Evolutionary conservation across 179 eudicot species (phyloP).

Genomic region (Amaranthus tricolor): DNA sequence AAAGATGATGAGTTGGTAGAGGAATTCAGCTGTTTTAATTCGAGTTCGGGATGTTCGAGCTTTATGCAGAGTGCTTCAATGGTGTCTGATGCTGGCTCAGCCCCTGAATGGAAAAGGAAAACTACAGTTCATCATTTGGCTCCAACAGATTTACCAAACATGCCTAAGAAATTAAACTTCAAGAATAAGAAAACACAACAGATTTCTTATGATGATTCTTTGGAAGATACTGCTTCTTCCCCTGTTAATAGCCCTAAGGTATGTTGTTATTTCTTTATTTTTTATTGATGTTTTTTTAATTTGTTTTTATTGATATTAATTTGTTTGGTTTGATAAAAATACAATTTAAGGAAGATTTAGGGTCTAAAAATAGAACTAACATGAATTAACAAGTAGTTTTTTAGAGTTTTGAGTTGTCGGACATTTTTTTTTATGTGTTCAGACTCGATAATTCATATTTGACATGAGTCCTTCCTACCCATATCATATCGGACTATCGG

Average conservation of each 20-base stretch:
- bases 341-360: no score
- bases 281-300: neutral
- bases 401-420: no score
- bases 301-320: neutral
- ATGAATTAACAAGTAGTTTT: no score
- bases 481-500: no score
- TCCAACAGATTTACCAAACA: slow-evolving; percentile 21
- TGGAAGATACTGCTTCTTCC: slow-evolving; percentile 78
- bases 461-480: no score
- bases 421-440: no score
- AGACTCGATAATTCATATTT: no score
- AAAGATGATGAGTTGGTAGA: neutral
- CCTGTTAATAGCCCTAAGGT: slow-evolving; percentile 78
- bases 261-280: neutral
- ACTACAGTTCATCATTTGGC: neutral
- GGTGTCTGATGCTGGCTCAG: slow-evolving; percentile 62
- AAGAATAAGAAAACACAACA: slow-evolving; percentile 37
- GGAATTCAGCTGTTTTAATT: neutral
- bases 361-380: no score
- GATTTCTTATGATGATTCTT: slow-evolving; percentile 51
- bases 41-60: neutral
- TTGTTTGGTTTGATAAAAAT: neutral
- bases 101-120: slow-evolving; percentile 27
- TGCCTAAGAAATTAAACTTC: slow-evolving; percentile 36
- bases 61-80: slow-evolving; percentile 31